Evolutionary conservation across 306 rosid genomes (phyloP).

Genomic region (Trifolium fragiferum): DNA sequence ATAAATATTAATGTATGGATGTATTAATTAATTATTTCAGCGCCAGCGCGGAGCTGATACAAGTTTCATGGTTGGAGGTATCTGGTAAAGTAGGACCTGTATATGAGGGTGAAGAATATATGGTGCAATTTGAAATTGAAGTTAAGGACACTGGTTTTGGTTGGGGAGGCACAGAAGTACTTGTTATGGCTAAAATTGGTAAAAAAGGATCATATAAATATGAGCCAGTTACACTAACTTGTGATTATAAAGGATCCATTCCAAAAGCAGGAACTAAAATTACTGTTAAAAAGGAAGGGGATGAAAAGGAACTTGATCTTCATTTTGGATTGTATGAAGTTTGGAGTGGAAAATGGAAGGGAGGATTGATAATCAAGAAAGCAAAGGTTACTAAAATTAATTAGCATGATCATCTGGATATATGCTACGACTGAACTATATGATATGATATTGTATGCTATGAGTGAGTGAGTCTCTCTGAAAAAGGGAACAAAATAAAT

Average conservation of each 20-base stretch:
- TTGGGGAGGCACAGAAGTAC: slow-evolving; percentile 55
- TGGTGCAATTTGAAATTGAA: slow-evolving; percentile 32
- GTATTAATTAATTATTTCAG: background rate
- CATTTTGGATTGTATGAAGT: slow-evolving; percentile 88
- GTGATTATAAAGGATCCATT: fast-evolving
- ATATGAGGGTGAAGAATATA: fast-evolving
- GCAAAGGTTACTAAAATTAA: slow-evolving; percentile 13
- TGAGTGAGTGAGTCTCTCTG: background rate
- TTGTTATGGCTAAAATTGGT: slow-evolving; percentile 83
- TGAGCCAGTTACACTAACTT: background rate
- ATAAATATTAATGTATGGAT: background rate
- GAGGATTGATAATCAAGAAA: slow-evolving; percentile 62
- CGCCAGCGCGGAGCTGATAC: slow-evolving; percentile 43
- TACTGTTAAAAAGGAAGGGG: fast-evolving
- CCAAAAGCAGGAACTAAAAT: background rate
- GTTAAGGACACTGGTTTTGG: slow-evolving; percentile 60
- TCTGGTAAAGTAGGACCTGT: background rate
- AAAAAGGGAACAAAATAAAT: background rate
- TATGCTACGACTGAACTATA: background rate
- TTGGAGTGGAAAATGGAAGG: slow-evolving; percentile 92
- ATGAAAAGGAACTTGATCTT: background rate
- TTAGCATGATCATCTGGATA: background rate
- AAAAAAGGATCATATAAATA: slow-evolving; percentile 32
- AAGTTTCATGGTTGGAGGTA: slow-evolving; percentile 88
- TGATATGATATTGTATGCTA: too few relatives aligned